Percentiles rank a stretch among this genome's conserved stretches.
Evolutionary conservation across 2,329 filamentous ascomycete genomes (phyloP).

Genomic region (Aspergillus calidoustus): DNA sequence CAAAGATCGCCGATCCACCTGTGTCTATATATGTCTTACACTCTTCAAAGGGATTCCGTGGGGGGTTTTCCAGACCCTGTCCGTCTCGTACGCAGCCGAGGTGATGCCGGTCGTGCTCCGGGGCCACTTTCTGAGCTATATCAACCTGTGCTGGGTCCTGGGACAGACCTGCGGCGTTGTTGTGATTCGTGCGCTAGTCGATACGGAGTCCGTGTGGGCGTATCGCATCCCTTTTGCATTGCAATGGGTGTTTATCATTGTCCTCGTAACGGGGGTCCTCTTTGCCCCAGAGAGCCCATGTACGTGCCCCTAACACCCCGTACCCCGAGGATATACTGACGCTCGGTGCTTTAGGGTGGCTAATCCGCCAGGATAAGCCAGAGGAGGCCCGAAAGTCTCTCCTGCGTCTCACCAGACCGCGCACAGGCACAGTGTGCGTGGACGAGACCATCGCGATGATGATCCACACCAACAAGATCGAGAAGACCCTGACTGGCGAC

Average conservation of each 20-base stretch:
- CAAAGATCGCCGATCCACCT: neutral
- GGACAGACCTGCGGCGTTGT: neutral
- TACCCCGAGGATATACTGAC: neutral
- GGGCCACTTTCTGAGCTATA: neutral
- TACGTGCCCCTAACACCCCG: neutral
- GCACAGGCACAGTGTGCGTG: neutral
- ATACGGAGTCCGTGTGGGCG: neutral
- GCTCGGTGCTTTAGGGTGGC: neutral
- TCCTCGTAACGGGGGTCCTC: neutral
- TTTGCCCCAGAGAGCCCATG: neutral
- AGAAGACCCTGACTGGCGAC: neutral
- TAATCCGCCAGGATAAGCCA: neutral
- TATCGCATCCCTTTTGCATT: neutral
- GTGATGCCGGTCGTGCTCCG: slow-evolving; percentile 1
- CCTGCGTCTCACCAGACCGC: neutral
- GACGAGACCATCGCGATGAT: slow-evolving; percentile 5
- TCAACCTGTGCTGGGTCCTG: slow-evolving; percentile 2
- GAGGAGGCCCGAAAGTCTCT: slow-evolving; percentile 2
- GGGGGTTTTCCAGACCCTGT: neutral
- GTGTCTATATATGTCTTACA: neutral
- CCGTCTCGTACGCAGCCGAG: neutral
- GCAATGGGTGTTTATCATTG: neutral
- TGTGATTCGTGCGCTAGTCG: neutral
- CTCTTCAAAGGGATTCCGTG: neutral
- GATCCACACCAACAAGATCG: slow-evolving; percentile 1